Evolutionary conservation across 305 asterid genomes (phyloP), one percentile per base, ranked within the genome.

Genomic region (Ilex paraguariensis): DNA sequence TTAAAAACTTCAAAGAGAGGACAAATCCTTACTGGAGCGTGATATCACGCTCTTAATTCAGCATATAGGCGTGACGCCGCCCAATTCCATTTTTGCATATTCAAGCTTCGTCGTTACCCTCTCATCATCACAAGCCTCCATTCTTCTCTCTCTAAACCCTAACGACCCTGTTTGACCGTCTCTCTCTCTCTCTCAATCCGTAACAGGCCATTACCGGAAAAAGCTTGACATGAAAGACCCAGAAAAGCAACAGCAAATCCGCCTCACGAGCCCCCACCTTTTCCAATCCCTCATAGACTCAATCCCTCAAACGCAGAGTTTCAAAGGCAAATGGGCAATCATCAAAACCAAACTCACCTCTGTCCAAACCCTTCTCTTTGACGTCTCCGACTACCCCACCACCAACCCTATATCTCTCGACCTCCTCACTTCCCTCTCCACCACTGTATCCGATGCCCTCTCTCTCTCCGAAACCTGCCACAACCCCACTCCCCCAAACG

Each of bases 261-360:
- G 55, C 13, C 39, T 57, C 60, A 21, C 77, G 7, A 55, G 50
- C 11, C 65, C 78, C 4, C 80, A 71, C 0, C 77, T 68, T 16
- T 82, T 84, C 57, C 76, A 57, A 21, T 66, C 92, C 44, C 84
- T 88, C 14, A 7, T 75, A 0, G 66, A 72, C 10, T 84, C 96
- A 56, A 60, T 76, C 55, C 69, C 80, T n/a, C 64, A 61, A 10
- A 81, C 81, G 42, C 88, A 82, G 64, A 80, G 81, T 72, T 71
- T 88, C 60, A 91, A 77, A 74, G 79, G 82, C 9, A 91, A 91
- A 78, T 91, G 97, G 97, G 78, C 93, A 3, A 61, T 70, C 63
- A 54, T 86, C 9, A 53, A 72, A 7, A 45, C 82, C 6, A 91
- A 91, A 70, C 83, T 91, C 77, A 65, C 72, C 49, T 57, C 83